Evolutionary conservation across 2,329 filamentous ascomycete species (phyloP), one percentile per base, ranked within the genome.

Genomic region (Monilinia fructicola): DNA sequence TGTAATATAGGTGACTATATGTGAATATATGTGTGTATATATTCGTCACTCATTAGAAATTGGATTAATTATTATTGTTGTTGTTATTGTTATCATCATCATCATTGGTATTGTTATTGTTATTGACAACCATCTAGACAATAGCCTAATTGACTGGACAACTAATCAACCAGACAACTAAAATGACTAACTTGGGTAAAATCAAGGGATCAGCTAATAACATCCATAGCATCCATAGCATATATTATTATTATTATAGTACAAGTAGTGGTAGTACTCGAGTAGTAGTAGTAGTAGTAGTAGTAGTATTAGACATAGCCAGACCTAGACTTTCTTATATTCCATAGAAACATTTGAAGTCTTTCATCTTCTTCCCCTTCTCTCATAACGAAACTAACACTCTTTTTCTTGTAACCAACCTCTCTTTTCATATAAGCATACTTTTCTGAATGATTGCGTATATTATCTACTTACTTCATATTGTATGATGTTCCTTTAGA

Each of bases 131-230:
- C 31, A 35, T 31, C 28, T 31, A 31, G 28, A 31, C 21, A 23
- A 9, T n/a, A n/a, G n/a, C n/a, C 6, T 26, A 10, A 9, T 18
- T 42, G 38, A 44, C 9, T 44, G 12, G 38, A 60, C 42, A 31
- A 50, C 58, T 18, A 46, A 10, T 14, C 18, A 44, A 18, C 55
- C 14, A 59, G 40, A 18, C 26, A 59, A 46, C 55, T n/a, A 42
- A 16, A 16, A 16, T 42, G 4, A 16, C 12, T 14, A 14, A 42
- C 5, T 42, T 16, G 9, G 9, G 31, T 35, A 35, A 35, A 35
- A 35, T 35, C 56, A 35, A 60, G 56, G 56, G 56, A 35, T 60
- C 28, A 48, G 12, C 46, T 50, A 31, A 54, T 21, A 26, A 6
- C 18, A 46, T 18, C 1, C 14, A 40, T 14, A 40, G 10, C 35